Conservation (phyloP, 1,284 basidiomycete genomes). For the Pseudozyma hubeiensis region DNA sequence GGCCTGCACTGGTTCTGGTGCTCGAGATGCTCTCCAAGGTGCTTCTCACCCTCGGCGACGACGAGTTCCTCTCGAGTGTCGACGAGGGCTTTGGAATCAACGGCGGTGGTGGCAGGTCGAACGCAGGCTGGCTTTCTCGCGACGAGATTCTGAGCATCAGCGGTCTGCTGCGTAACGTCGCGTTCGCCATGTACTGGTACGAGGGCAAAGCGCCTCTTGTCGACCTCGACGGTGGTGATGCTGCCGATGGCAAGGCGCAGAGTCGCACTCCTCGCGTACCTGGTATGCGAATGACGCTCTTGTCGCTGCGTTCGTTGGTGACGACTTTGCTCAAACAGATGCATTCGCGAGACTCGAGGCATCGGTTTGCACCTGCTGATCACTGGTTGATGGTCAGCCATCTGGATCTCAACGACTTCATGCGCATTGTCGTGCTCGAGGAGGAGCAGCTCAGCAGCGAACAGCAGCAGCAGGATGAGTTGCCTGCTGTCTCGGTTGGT, state of each 20-base stretch:
- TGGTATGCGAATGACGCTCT: slow-evolving; percentile 50
- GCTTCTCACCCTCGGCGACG: slow-evolving; percentile 91
- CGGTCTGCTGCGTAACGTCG: slow-evolving; percentile 79
- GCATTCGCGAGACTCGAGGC: slow-evolving; percentile 58
- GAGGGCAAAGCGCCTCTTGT: slow-evolving; percentile 70
- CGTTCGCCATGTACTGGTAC: slow-evolving; percentile 83
- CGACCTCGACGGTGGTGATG: slow-evolving; percentile 27
- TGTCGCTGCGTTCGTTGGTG: slow-evolving; percentile 50
- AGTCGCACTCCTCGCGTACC: slow-evolving; percentile 39
- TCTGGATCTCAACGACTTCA: slow-evolving; percentile 84
- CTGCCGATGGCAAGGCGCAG: not conserved
- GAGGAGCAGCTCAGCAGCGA: slow-evolving; percentile 58
- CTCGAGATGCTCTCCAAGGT: slow-evolving; percentile 86
- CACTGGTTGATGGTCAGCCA: slow-evolving; percentile 84
- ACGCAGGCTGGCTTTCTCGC: slow-evolving; percentile 73
- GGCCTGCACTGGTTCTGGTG: slow-evolving; percentile 80
- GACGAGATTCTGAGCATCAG: slow-evolving; percentile 83
- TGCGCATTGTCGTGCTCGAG: slow-evolving; percentile 81
- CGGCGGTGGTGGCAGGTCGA: slow-evolving; percentile 17
- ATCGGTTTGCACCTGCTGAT: slow-evolving; percentile 69
- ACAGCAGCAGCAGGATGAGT: slow-evolving; percentile 10
- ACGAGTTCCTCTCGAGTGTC: slow-evolving; percentile 84
- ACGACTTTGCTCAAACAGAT: slow-evolving; percentile 65
- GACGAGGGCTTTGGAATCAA: slow-evolving; percentile 10
- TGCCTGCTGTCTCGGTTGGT: not conserved